Base-by-base conservation (phyloP, 805 yeast species). In the Metschnikowia picachoensis region DNA sequence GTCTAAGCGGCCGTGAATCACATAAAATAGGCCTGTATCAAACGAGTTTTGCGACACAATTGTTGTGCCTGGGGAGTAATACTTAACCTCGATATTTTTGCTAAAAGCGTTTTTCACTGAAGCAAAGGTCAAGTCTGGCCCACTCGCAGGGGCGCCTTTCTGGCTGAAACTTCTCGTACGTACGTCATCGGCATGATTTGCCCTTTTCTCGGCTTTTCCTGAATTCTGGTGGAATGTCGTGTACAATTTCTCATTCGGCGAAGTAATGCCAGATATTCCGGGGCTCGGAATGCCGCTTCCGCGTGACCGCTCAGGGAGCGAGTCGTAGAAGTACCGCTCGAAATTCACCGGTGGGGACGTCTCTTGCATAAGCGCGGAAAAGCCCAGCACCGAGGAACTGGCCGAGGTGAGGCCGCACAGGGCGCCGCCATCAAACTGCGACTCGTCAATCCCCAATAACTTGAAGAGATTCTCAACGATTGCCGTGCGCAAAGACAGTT, bases 1-100 rank as follows among this genome's bases (percentile, higher is more conserved):
- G 36, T 85, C 89, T 32, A 92, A 65, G 5, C 73, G 57, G 2
- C 99, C 99, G 45, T 84, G 85, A 41, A 92, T 78, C 4, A 92
- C 83, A 58, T 85, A 92, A 60, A 73, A 88, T 11, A 92, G 61
- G 0, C 98, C 99, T 1, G 83, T 79, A 39, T 83, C 80, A 40
- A 76, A 73, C 12, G 82, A 77, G 41, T 84, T 80, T 50, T 86
- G 87, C 44, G 80, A 75, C 10, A 86, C 79, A 1, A 92, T 56
- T 1, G 72, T 70, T 1, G 81, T 62, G 4, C 82, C 87, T 29
- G 81, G 73, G 11, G 75, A 67, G 48, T 73, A 71, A 51, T 68
- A 74, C 48, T 77, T 67, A 8, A 91, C 67, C 43, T 83, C 81
- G 31, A 92, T 62, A 8, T 69, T 72, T 33, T 79, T 75, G 1